A percentile compares a stretch with the other conserved stretches of the same genome.
Conservation (phyloP, 495 filamentous ascomycete genomes). For the Aspergillus egyptiacus region DNA sequence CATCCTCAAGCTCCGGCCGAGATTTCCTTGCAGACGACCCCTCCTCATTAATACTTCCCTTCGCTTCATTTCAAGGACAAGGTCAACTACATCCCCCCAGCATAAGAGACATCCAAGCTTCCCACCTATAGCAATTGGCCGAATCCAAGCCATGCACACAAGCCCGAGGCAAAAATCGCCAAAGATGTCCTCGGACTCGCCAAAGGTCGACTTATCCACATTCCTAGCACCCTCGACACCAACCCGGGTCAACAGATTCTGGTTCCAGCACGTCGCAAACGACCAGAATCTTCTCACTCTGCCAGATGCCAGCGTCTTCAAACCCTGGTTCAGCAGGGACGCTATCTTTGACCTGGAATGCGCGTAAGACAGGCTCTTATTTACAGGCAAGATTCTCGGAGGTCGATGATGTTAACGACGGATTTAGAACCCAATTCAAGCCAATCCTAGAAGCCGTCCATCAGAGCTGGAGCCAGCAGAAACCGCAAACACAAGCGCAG, state of each 20-base stretch:
- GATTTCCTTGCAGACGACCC: neutral
- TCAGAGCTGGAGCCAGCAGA: neutral
- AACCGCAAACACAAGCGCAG: neutral
- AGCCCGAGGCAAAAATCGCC: neutral
- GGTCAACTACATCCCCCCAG: neutral
- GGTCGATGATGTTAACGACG: neutral
- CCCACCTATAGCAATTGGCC: neutral
- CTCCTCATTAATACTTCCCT: neutral
- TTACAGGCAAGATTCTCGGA: no score
- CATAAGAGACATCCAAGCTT: neutral
- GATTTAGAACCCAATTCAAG: constrained; percentile 20
- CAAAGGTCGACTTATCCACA: neutral
- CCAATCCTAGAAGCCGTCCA: constrained; percentile 23
- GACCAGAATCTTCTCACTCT: constrained; percentile 4
- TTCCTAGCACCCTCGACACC: neutral
- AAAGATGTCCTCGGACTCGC: constrained; percentile 1
- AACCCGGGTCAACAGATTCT: constrained; percentile 3
- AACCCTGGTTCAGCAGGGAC: constrained; percentile 24
- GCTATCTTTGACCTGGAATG: constrained; percentile 25
- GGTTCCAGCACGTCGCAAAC: constrained; percentile 6
- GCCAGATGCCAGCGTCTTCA: neutral
- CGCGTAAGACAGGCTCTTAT: constrained; percentile 17
- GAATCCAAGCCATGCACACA: neutral
- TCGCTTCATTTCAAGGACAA: neutral
- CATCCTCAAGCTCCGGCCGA: neutral